These are phyloP conservation scores for Carex sylvatica DNA, from an alignment of 202 grass and related monocot genomes.

Conservation along the genomic window DNA sequence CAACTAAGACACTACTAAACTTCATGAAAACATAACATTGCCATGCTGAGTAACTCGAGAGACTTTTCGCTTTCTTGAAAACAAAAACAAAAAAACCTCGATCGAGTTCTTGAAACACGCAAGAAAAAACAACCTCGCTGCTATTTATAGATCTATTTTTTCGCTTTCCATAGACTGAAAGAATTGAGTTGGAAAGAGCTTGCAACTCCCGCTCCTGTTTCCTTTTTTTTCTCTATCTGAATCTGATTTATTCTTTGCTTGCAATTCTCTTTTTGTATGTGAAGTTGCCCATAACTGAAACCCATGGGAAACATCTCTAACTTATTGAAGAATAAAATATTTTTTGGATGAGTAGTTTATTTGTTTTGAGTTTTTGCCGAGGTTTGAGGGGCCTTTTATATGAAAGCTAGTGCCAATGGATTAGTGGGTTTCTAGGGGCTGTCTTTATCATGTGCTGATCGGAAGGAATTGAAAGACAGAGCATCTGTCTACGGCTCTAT, in stretches of 20 bases:
- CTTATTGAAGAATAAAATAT: background rate
- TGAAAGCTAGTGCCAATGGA: background rate
- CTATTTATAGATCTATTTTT: background rate
- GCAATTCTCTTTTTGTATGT: conserved; percentile 35
- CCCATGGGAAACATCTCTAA: conserved; percentile 46
- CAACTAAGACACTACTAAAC: background rate
- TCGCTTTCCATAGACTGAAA: background rate
- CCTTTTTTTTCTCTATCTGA: conserved; percentile 12
- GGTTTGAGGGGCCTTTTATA: conserved; percentile 8
- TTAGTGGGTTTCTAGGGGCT: background rate
- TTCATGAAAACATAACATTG: background rate
- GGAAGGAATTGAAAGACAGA: background rate
- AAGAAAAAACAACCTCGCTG: background rate
- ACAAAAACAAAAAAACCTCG: background rate
- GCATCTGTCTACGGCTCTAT: background rate
- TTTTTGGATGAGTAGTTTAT: background rate
- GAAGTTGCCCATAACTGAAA: conserved; percentile 55
- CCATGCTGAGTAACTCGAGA: background rate
- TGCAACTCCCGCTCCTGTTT: background rate
- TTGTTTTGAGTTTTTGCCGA: background rate
- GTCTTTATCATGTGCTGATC: background rate
- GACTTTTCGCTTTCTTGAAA: too few species aligned
- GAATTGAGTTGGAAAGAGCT: background rate
- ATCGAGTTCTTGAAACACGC: too few species aligned
- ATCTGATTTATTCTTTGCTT: conserved; percentile 24